phyloP scores from a whole-genome alignment of 2,329 filamentous ascomycete species.

The Cercospora sojina region DNA sequence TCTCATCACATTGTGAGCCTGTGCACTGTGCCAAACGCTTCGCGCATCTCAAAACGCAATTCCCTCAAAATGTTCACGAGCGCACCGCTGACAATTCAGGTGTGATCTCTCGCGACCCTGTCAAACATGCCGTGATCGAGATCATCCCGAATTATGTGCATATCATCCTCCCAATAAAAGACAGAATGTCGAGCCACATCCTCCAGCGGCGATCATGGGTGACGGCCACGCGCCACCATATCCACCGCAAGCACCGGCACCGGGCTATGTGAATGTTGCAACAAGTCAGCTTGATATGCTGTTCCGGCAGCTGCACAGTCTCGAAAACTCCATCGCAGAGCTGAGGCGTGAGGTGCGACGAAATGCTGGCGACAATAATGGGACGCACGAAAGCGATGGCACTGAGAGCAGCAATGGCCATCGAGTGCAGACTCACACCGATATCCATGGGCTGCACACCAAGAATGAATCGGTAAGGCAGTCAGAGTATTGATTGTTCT shows the following conservation, averaged over 20 bases:
- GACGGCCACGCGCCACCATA: slow-evolving; percentile 24
- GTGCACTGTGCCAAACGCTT: not conserved
- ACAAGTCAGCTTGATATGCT: slow-evolving; percentile 50
- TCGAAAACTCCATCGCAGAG: slow-evolving; percentile 49
- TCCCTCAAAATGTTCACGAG: not conserved
- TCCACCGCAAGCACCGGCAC: slow-evolving; percentile 13
- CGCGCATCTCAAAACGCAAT: not conserved
- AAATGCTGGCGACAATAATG: slow-evolving; percentile 20
- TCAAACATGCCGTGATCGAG: slow-evolving; percentile 52
- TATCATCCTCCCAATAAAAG: slow-evolving; percentile 42
- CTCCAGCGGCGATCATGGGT: slow-evolving; percentile 17
- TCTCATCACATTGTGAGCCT: not conserved
- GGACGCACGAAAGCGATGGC: slow-evolving; percentile 23
- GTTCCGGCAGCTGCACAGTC: slow-evolving; percentile 49
- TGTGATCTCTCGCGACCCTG: slow-evolving; percentile 51
- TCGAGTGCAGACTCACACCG: slow-evolving; percentile 39
- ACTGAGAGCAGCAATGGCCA: slow-evolving; percentile 19
- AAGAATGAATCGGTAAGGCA: slow-evolving; percentile 48
- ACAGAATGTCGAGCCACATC: slow-evolving; percentile 31
- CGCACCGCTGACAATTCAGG: slow-evolving; percentile 30
- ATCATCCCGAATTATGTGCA: slow-evolving; percentile 52
- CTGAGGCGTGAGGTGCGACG: slow-evolving; percentile 39
- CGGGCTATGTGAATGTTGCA: slow-evolving; percentile 33
- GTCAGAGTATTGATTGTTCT: not conserved
- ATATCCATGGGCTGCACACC: slow-evolving; percentile 59